A percentile compares a stretch with the other conserved stretches of the same genome.
phyloP scores from a whole-genome alignment of 2,329 filamentous ascomycete species.

The Tolypocladium inflatum region DNA sequence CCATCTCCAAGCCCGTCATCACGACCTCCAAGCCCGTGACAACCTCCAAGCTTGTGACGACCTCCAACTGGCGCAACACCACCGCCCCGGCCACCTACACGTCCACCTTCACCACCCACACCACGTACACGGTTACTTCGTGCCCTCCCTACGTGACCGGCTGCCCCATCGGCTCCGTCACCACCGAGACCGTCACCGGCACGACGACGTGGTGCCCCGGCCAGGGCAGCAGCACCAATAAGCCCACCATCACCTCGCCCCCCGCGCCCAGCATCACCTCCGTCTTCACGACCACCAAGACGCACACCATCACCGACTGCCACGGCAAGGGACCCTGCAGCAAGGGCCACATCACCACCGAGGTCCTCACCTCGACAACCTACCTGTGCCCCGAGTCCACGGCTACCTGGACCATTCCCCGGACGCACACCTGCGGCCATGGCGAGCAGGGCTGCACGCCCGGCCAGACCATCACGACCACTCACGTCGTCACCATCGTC shows the following conservation, averaged over 20 bases:
- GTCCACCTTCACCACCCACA: constrained; percentile 17
- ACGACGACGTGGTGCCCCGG: constrained; percentile 29
- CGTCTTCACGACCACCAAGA: constrained; percentile 42
- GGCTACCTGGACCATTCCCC: constrained; percentile 17
- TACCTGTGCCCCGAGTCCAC: constrained; percentile 14
- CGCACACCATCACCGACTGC: constrained; percentile 49
- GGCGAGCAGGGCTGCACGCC: constrained; percentile 16
- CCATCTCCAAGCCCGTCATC: background rate
- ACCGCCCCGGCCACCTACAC: constrained; percentile 12
- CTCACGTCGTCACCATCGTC: constrained; percentile 13
- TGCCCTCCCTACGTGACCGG: constrained; percentile 17
- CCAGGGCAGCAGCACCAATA: background rate
- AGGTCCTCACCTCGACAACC: constrained; percentile 13
- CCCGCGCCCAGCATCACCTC: constrained; percentile 14
- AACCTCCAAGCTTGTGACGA: constrained; percentile 4
- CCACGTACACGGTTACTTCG: constrained; percentile 20
- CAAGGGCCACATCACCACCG: constrained; percentile 12
- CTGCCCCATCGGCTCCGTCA: constrained; percentile 18
- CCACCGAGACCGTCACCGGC: constrained; percentile 14
- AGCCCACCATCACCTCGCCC: constrained; percentile 4
- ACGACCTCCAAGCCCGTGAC: constrained; percentile 3
- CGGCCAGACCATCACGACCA: constrained; percentile 14
- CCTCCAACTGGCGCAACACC: constrained; percentile 8
- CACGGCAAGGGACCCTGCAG: constrained; percentile 30
- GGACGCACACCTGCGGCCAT: constrained; percentile 15